Evolutionary conservation across 179 eudicot genomes (phyloP).

Genomic region (Corrigiola litoralis): DNA sequence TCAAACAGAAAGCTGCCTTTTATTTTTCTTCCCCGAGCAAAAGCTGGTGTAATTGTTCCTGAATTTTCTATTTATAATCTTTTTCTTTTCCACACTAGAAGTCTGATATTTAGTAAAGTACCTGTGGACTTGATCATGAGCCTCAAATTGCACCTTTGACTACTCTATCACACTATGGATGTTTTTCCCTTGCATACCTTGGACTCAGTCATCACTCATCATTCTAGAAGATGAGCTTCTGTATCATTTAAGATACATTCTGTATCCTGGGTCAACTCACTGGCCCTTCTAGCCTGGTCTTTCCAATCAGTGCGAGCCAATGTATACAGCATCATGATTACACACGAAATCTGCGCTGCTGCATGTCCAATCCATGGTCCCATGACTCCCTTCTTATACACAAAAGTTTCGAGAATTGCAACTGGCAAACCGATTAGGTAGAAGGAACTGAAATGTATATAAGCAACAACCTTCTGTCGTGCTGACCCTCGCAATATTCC

Average conservation of each 20-base stretch:
- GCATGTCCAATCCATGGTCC: constrained; percentile 19
- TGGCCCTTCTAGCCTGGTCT: constrained; percentile 21
- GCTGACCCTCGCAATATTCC: constrained; percentile 15
- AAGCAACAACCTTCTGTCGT: constrained; percentile 1
- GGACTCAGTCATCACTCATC: neutral
- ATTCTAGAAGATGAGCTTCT: constrained; percentile 9
- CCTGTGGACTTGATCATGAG: neutral
- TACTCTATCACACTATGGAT: neutral
- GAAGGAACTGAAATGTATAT: constrained; percentile 9
- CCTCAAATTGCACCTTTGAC: neutral
- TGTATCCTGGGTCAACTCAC: neutral
- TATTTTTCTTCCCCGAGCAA: too few species aligned
- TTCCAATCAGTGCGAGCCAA: constrained; percentile 10
- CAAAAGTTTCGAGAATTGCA: constrained; percentile 2
- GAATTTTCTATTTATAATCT: too few species aligned
- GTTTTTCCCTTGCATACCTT: neutral
- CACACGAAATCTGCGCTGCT: constrained; percentile 13
- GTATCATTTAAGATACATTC: neutral
- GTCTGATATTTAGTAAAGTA: too few species aligned
- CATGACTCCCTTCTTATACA: constrained; percentile 7
- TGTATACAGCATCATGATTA: constrained; percentile 8
- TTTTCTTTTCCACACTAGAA: too few species aligned
- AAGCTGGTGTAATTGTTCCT: too few species aligned
- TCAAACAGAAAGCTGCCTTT: too few species aligned
- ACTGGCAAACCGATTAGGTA: constrained; percentile 16